Percentiles rank a stretch among this genome's conserved stretches.
These are phyloP conservation scores for Melaleuca alternifolia DNA, from an alignment of 345 rosid genomes.

Conservation along the genomic window DNA sequence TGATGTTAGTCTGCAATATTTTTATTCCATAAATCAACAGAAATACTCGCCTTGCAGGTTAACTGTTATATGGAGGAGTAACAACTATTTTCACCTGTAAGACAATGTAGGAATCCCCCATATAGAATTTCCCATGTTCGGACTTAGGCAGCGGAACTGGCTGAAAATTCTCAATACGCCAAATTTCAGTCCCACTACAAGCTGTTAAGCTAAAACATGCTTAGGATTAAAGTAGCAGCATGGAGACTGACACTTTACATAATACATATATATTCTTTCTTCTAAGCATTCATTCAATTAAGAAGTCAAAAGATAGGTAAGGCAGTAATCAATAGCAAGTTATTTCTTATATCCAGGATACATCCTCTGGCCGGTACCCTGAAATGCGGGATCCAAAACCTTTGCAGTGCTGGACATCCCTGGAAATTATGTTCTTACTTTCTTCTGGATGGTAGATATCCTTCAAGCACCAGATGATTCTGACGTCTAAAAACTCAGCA, in stretches of 20 bases:
- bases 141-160: slow-evolving; percentile 79
- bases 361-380: slow-evolving; percentile 39
- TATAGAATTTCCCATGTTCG: slow-evolving; percentile 86
- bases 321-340: background rate
- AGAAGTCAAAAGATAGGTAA: background rate
- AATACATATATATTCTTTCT: background rate
- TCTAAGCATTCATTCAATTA: background rate
- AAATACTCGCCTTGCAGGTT: background rate
- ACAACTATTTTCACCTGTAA: slow-evolving; percentile 49
- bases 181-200: slow-evolving; percentile 80
- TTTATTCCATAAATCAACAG: background rate
- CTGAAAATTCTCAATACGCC: slow-evolving; percentile 96
- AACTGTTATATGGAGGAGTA: background rate
- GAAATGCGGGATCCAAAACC: slow-evolving; percentile 33
- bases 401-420: slow-evolving; percentile 28
- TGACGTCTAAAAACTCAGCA: background rate
- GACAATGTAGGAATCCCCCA: slow-evolving; percentile 89
- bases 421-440: slow-evolving; percentile 1
- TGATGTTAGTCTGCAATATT: background rate
- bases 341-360: slow-evolving; percentile 15
- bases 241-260: background rate
- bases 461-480: background rate
- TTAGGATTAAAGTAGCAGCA: background rate
- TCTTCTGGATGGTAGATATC: background rate
- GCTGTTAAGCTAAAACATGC: slow-evolving; percentile 46